phyloP scores from a whole-genome alignment of 2,329 filamentous ascomycete genomes.

The Colletotrichum filicis region DNA sequence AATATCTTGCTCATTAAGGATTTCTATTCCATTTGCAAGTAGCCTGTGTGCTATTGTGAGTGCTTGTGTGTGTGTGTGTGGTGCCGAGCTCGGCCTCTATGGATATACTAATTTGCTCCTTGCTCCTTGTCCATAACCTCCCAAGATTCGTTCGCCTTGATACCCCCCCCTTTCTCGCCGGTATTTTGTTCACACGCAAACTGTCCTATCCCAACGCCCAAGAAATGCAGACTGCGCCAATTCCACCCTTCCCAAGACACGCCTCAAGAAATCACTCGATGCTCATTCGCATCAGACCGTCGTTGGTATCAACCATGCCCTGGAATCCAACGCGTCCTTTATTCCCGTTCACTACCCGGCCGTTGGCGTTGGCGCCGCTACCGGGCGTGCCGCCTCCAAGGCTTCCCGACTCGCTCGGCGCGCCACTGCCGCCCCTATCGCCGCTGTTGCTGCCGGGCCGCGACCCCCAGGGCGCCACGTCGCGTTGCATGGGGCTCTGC shows the following conservation, averaged over 20 bases:
- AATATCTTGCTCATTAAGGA: background rate
- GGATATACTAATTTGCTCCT: conserved; percentile 13
- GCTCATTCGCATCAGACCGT: conserved; percentile 96
- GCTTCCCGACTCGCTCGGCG: conserved; percentile 62
- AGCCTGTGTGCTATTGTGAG: background rate
- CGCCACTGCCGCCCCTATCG: conserved; percentile 61
- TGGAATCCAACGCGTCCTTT: conserved; percentile 81
- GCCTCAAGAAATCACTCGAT: conserved; percentile 72
- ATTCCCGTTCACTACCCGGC: conserved; percentile 58
- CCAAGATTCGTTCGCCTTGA: background rate
- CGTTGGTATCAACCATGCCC: conserved; percentile 95
- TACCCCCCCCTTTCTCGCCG: background rate
- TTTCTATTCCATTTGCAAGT: background rate
- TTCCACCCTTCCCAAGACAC: background rate
- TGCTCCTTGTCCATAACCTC: background rate
- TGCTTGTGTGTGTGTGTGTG: background rate
- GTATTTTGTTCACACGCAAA: background rate
- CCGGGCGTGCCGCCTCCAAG: conserved; percentile 43
- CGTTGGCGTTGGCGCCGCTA: conserved; percentile 44
- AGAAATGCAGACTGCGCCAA: conserved; percentile 3
- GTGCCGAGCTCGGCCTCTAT: conserved; percentile 21
- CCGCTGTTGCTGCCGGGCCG: conserved; percentile 72
- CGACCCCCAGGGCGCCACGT: conserved; percentile 77
- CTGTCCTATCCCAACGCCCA: background rate
- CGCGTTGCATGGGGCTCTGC: conserved; percentile 83